These are phyloP conservation scores for Arthrinium puccinioides DNA, from an alignment of 2,329 filamentous ascomycete genomes.

Conservation along the genomic window DNA sequence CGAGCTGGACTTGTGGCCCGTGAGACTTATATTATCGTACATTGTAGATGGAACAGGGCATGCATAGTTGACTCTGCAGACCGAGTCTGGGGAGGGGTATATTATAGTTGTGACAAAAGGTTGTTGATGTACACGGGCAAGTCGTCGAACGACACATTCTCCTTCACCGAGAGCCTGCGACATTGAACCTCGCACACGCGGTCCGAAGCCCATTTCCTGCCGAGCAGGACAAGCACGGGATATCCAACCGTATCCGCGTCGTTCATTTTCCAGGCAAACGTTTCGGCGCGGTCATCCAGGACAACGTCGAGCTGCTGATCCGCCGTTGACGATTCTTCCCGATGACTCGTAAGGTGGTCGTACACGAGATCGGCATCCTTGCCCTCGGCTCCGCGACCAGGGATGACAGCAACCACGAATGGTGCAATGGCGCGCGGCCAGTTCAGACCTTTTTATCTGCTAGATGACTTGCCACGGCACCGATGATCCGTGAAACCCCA, in stretches of 20 bases:
- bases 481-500: constrained; percentile 84
- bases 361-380: constrained; percentile 51
- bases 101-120: constrained; percentile 44
- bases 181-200: constrained; percentile 72
- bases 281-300: constrained; percentile 64
- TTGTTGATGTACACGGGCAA: constrained; percentile 38
- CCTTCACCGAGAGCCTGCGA: constrained; percentile 55
- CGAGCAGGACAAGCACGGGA: constrained; percentile 74
- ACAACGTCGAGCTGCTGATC: constrained; percentile 49
- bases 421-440: constrained; percentile 87
- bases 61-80: too few species aligned
- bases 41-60: too few species aligned
- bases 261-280: constrained; percentile 76
- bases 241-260: constrained; percentile 90
- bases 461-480: constrained; percentile 71
- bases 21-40: too few species aligned
- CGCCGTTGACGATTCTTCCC: too few species aligned
- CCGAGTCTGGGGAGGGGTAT: too few species aligned
- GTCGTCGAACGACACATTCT: constrained; percentile 45
- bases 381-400: constrained; percentile 35
- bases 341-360: constrained; percentile 46
- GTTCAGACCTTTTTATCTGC: constrained; percentile 68
- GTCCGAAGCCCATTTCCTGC: constrained; percentile 56
- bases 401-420: constrained; percentile 66
- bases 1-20: too few species aligned